Base-by-base conservation (phyloP, 2,329 filamentous ascomycete species). In the Cladosporium sp. region DNA sequence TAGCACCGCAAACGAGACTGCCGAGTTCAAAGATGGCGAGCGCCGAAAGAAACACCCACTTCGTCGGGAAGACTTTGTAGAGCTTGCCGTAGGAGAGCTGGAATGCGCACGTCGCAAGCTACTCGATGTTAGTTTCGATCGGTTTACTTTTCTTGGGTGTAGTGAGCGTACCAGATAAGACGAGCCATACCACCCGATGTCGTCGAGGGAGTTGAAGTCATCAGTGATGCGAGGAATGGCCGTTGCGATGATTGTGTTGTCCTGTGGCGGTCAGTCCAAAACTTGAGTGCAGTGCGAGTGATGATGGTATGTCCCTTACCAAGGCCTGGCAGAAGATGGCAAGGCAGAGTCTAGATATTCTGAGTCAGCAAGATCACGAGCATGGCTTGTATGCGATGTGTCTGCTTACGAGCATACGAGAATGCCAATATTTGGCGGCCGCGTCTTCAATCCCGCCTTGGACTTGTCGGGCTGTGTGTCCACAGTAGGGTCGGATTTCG, bases 11-110 rank as follows among this genome's bases (percentile, higher is more conserved):
- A 48, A 79, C 65, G 11, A 74, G 63, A n/a, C 71, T 74, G 15
- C 77, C 77, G 45, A 78, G 50, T 57, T 78, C 74, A 60, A 79
- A 79, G 59, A 76, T 69, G 52, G 66, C 56, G 19, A 77, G 64
- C 0, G 71, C 70, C 13, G 54, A 53, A 7, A 78, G 54, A 58
- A 70, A 77, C 38, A 25, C 16, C 67, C 67, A 73, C 60, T 78
- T 78, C 59, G 71, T 60, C 1, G 61, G 61, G 57, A 72, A 74
- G 62, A 69, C 74, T 25, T 71, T 73, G 60, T 74, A 75, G 46
- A 75, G 65, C 13, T 71, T 69, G n/a, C 71, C 72, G 55, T 69
- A 75, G 35, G 73, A 59, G 5, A 75, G 61, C 51, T 74, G 72
- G 43, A 66, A 60, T 7, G 62, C 57, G 53, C 66, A 69, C 6